These are phyloP conservation scores for Coffea humblotiana DNA, from an alignment of 305 asterid genomes.

Conservation along the genomic window DNA sequence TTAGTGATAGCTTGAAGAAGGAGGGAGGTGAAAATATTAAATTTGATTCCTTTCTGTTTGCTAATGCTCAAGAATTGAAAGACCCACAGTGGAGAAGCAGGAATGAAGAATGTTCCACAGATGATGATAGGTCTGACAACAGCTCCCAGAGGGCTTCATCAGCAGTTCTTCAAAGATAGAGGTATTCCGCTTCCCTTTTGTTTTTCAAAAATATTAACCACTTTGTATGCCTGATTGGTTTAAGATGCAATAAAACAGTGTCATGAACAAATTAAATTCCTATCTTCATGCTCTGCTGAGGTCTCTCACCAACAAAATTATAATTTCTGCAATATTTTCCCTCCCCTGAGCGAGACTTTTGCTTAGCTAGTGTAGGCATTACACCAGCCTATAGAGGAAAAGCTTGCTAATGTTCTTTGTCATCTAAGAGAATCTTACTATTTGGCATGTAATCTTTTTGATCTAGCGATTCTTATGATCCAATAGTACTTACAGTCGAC, in stretches of 20 bases:
- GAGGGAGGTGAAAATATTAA: constrained; percentile 35
- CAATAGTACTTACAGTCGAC: not conserved
- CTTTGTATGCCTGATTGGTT: not conserved
- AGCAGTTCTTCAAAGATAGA: constrained; percentile 23
- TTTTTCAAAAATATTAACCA: not conserved
- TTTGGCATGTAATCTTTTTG: too few species aligned
- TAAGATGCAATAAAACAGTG: not conserved
- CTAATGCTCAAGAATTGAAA: constrained; percentile 34
- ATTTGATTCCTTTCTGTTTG: constrained; percentile 37
- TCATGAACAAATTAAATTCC: not conserved
- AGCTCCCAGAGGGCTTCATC: constrained; percentile 21
- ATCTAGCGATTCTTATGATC: not conserved
- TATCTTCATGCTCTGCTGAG: not conserved
- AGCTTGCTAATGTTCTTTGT: not conserved
- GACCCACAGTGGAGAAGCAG: constrained; percentile 12
- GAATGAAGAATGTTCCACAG: constrained; percentile 17
- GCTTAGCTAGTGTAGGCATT: not conserved
- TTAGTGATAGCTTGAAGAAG: constrained; percentile 52
- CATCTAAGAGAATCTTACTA: not conserved
- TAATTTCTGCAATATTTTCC: not conserved
- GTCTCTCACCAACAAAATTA: not conserved
- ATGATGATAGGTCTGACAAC: constrained; percentile 39
- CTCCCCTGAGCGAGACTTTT: not conserved
- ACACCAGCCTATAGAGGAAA: not conserved
- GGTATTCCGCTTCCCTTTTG: constrained; percentile 7